phyloP scores from a whole-genome alignment of 495 filamentous ascomycete species.

The Apiosordaria backusii region DNA sequence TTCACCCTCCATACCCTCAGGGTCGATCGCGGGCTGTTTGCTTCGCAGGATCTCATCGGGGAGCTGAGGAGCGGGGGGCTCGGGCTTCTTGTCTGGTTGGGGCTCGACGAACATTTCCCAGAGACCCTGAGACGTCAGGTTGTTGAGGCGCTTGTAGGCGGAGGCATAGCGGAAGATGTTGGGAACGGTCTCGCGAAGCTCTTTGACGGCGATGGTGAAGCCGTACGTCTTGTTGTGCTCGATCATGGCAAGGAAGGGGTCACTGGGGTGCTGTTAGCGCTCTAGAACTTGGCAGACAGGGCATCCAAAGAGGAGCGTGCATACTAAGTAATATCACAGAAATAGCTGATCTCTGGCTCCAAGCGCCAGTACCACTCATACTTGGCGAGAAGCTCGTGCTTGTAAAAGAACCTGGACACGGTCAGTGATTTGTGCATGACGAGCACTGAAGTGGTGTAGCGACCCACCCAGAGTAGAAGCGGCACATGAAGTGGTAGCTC shows the following conservation, averaged over 20 bases:
- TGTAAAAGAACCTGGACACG: slow-evolving; percentile 83
- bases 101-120: slow-evolving; percentile 99
- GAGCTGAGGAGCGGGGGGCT: slow-evolving; percentile 59
- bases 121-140: slow-evolving; percentile 83
- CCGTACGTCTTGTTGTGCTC: slow-evolving; percentile 95
- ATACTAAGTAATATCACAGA: slow-evolving; percentile 99
- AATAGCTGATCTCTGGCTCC: slow-evolving; percentile 99
- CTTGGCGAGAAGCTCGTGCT: slow-evolving; percentile 89
- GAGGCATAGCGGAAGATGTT: slow-evolving; percentile 99
- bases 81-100: slow-evolving; percentile 52
- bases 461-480: slow-evolving; percentile 93
- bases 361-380: slow-evolving; percentile 99
- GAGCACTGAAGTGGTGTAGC: not conserved
- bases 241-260: slow-evolving; percentile 93
- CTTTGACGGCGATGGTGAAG: slow-evolving; percentile 98
- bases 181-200: slow-evolving; percentile 94
- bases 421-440: slow-evolving; percentile 22
- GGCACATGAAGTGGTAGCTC: slow-evolving; percentile 97
- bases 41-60: slow-evolving; percentile 79
- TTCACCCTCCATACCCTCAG: slow-evolving; percentile 94
- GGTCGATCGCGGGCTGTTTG: slow-evolving; percentile 74
- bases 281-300: not conserved
- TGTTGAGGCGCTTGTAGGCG: slow-evolving; percentile 94
- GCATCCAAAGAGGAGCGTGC: slow-evolving; percentile 35
- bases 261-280: slow-evolving; percentile 51